Conservation (phyloP, 129 eudicot species). For the Pseudognaphalium luteoalbum region DNA sequence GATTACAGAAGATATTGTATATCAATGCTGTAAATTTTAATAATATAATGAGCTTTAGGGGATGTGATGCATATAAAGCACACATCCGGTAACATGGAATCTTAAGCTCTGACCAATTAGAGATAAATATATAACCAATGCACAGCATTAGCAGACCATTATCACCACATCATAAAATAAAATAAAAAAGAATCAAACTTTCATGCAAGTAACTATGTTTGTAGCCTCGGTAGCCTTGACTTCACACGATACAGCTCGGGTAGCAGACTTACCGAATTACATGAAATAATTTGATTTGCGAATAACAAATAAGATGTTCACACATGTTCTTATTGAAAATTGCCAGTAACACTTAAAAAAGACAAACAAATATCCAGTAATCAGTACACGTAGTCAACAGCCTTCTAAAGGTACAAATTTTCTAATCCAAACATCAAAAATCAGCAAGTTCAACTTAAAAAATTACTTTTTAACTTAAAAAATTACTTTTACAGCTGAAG, state of each 20-base stretch:
- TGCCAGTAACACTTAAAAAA: not conserved
- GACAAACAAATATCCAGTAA: constrained; percentile 9
- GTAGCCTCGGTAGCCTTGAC: not conserved
- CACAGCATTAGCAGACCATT: no score
- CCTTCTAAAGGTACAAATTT: constrained; percentile 12
- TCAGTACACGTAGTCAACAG: constrained; percentile 18
- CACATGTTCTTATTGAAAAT: constrained; percentile 3
- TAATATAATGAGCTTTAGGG: no score
- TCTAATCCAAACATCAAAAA: not conserved
- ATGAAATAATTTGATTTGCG: not conserved
- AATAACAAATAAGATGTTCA: not conserved
- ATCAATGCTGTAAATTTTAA: not conserved
- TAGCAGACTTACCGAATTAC: not conserved
- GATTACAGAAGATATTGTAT: not conserved
- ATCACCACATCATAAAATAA: not conserved
- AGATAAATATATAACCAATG: not conserved
- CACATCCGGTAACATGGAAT: not conserved
- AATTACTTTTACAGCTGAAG: not conserved
- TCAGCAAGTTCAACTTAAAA: not conserved
- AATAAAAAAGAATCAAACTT: not conserved
- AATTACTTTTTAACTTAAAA: not conserved
- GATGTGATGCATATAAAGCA: not conserved
- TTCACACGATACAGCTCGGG: not conserved
- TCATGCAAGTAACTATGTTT: not conserved
- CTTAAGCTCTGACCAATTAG: not conserved